Conservation (phyloP, 495 filamentous ascomycete genomes). For the Penicillium malachiteum region DNA sequence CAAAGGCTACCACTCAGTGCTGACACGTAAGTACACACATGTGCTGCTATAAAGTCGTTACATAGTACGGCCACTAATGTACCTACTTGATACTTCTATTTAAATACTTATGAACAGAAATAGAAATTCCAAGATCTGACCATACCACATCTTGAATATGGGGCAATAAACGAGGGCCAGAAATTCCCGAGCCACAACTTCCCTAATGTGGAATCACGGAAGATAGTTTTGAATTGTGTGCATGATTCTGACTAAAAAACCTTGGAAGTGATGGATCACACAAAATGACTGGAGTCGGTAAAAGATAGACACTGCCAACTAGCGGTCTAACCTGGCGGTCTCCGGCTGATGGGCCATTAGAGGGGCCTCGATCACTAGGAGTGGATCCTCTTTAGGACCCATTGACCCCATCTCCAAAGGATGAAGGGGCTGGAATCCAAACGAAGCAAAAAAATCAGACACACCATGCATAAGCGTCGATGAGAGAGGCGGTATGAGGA, state of each 20-base stretch:
- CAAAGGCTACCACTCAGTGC: too few relatives aligned
- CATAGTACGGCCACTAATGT: too few relatives aligned
- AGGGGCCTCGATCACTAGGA: not conserved
- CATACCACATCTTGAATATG: too few relatives aligned
- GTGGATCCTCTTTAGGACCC: not conserved
- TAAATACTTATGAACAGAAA: too few relatives aligned
- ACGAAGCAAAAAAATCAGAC: not conserved
- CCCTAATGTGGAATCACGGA: slow-evolving; percentile 12
- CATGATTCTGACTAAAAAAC: not conserved
- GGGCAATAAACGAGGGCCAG: not conserved
- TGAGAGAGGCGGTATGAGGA: slow-evolving; percentile 12
- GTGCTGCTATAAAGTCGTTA: too few relatives aligned
- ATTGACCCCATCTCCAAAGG: too few relatives aligned
- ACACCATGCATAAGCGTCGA: not conserved
- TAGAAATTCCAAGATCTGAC: too few relatives aligned
- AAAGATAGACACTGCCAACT: slow-evolving; percentile 6
- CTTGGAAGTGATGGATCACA: slow-evolving; percentile 6
- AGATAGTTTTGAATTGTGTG: not conserved
- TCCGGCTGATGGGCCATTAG: not conserved
- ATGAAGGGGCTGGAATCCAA: not conserved
- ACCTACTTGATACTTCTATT: too few relatives aligned
- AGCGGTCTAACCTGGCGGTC: slow-evolving; percentile 16
- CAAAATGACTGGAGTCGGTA: not conserved
- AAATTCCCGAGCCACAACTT: not conserved
- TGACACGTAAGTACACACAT: too few relatives aligned